These are phyloP conservation scores for Erucastrum elatum DNA, from an alignment of 345 rosid genomes.

Conservation along the genomic window DNA sequence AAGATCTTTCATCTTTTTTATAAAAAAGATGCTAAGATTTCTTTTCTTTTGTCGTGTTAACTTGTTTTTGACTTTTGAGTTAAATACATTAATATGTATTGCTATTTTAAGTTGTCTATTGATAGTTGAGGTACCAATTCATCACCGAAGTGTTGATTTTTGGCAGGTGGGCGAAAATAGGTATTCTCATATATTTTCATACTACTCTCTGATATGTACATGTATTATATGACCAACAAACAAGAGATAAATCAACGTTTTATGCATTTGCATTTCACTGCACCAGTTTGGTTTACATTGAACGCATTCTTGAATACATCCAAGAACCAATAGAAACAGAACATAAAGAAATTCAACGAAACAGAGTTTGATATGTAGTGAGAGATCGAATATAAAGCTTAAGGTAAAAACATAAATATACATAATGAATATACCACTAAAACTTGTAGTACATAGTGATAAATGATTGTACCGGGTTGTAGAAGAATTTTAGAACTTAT, in stretches of 20 bases:
- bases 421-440: too few relatives aligned
- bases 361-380: not conserved
- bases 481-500: too few relatives aligned
- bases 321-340: not conserved
- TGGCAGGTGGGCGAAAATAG: not conserved
- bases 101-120: not conserved
- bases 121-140: not conserved
- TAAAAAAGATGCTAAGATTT: not conserved
- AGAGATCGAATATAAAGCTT: not conserved
- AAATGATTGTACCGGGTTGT: too few relatives aligned
- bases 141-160: not conserved
- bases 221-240: too few relatives aligned
- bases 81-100: too few relatives aligned
- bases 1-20: not conserved
- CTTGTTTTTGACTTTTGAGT: not conserved
- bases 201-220: too few relatives aligned
- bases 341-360: not conserved
- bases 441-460: too few relatives aligned
- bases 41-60: not conserved
- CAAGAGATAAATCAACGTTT: too few relatives aligned
- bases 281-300: not conserved
- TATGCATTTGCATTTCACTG: not conserved
- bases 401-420: too few relatives aligned
- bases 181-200: too few relatives aligned
- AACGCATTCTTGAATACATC: not conserved